A percentile compares a stretch with the other conserved stretches of the same genome.
Evolutionary conservation across 2,329 filamentous ascomycete genomes (phyloP).

Genomic region (Chaetomium sp.): DNA sequence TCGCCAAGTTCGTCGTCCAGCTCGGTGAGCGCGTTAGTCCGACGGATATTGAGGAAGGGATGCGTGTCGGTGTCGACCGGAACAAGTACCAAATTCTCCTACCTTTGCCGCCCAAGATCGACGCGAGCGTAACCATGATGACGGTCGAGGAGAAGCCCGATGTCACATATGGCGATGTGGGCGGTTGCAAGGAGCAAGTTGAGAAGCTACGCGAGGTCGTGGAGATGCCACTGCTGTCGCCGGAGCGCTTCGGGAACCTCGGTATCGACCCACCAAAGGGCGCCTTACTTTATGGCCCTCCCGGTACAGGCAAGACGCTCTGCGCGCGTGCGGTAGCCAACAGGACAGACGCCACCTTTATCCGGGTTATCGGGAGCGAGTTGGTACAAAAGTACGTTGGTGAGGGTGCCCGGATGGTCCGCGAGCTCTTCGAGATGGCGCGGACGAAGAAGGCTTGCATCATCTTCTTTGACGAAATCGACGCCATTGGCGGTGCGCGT

Average conservation of each 20-base stretch:
- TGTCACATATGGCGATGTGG: conserved; percentile 97
- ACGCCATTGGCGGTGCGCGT: conserved; percentile 89
- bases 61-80: conserved; percentile 95
- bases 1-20: conserved; percentile 98
- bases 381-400: conserved; percentile 98
- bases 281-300: conserved; percentile 90
- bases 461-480: conserved; percentile 99
- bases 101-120: conserved; percentile 94
- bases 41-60: conserved; percentile 98
- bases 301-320: conserved; percentile 97
- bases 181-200: conserved; percentile 98
- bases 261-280: conserved; percentile 98
- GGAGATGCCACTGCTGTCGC: conserved; percentile 94
- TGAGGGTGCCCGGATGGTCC: conserved; percentile 96
- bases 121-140: conserved; percentile 99
- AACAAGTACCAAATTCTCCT: conserved; percentile 99
- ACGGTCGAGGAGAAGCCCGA: conserved; percentile 99
- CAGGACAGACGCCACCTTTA: conserved; percentile 96
- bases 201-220: conserved; percentile 98
- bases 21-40: conserved; percentile 93
- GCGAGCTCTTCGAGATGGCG: conserved; percentile 98
- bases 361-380: conserved; percentile 95
- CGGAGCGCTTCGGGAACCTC: conserved; percentile 96
- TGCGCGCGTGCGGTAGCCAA: conserved; percentile 97
- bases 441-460: conserved; percentile 99